Evolutionary conservation across 2,329 filamentous ascomycete species (phyloP), one percentile per base, ranked within the genome.

Genomic region (Penicillium aurantiogriseum): DNA sequence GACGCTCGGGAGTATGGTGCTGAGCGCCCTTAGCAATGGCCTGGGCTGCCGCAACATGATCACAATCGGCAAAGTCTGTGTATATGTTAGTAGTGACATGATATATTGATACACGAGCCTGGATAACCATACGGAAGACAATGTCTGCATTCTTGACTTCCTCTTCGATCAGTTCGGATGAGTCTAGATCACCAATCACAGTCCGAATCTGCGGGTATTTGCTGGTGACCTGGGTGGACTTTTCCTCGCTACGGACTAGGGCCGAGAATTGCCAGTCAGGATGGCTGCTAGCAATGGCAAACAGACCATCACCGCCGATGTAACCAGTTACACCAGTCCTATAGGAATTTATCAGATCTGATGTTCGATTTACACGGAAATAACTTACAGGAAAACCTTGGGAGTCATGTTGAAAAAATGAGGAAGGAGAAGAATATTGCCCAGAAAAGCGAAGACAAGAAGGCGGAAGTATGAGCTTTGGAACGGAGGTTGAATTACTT

Each of bases 321-420:
- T 83, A 84, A 33, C 81, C 81, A 17, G 81, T 82, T 5, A 69
- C 75, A 21, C 80, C 81, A 35, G 80, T 82, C 15, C 81, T 82
- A 50, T 43, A n/a, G 10, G 21, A 21, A 21, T 5, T 19, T 36
- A 42, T 64, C 6, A 71, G 71, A 52, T 19, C 2, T 10, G n/a
- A n/a, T 38, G 13, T 23, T 29, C 2, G 8, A 17, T 19, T 29
- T 47, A 29, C 70, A 69, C 11, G 31, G 31, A 17, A 29, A 23
- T 55, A 10, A 68, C 69, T 57, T 63, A 74, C 72, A 74, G 50
- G 44, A 74, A 74, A 46, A 74, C 67, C 57, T 73, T 70, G n/a
- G 68, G 58, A 51, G 68, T 61, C 70, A 72, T 74, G 13, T 54
- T 63, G 43, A 27, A 48, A 19, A 2, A 40, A 40, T 11, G 17